Base-by-base conservation (phyloP, 805 yeast genomes). In the Candida incommunis region DNA sequence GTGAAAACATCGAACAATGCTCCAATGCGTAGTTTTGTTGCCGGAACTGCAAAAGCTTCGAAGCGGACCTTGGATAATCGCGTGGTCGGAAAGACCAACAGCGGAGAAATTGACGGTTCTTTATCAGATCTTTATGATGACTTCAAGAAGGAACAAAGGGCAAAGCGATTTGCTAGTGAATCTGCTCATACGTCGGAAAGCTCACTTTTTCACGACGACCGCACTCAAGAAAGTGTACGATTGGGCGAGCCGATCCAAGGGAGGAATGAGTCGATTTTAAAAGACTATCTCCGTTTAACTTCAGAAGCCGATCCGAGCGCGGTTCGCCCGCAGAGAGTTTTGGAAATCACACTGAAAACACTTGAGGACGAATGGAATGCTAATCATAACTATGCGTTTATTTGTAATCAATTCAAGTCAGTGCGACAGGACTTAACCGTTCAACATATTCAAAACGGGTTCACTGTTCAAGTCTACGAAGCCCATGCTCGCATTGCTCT, bases 381-480 rank as follows among this genome's bases (percentile, higher is more conserved):
- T n/a, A 68, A 66, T 40, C 72, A 71, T 18, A 69, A 71, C 42
- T 92, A 92, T 58, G 70, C 78, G 31, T 90, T 90, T 60, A 62
- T 84, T 11, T 81, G 90, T 57, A 92, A 85, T 60, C 98, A 90
- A 63, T 75, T 90, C 57, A 90, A 88, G 62, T 83, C 96, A 0
- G 72, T 92, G 48, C 70, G 98, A 54, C 98, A 90, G 62, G 98
- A 90, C 63, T 64, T 90, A 51, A 83, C 94, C 2, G 96, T 90
- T 7, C 98, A 90, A 63, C 82, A 82, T 56, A 79, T 90, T 40
- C 80, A 80, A 54, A 77, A 77, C 55, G 78, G 74, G 40, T 83
- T 92, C 57, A 75, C 96, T 0, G 74, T 86, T 3, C 57, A 65
- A 45, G 95, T 86, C 0, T 90, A 92, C 61, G 92, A 86, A 61